Percentiles rank a stretch among this genome's conserved stretches.
These are phyloP conservation scores for Tolypocladium ovalisporum DNA, from an alignment of 2,329 filamentous ascomycete species.

Conservation along the genomic window DNA sequence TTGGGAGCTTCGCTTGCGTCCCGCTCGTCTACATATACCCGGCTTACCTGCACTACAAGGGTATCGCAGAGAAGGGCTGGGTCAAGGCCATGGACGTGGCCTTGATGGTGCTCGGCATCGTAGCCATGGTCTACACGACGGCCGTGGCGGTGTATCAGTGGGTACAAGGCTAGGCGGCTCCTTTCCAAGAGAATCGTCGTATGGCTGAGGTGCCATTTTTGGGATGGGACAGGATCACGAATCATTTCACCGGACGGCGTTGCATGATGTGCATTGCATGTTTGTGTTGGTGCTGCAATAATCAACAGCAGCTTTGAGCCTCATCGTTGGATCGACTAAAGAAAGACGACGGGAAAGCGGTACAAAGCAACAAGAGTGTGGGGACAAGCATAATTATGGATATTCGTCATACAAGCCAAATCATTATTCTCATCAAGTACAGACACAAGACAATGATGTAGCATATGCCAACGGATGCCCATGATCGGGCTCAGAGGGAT, in stretches of 20 bases:
- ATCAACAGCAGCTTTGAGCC: not conserved
- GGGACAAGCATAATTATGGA: not conserved
- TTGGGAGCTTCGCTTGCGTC: slow-evolving; percentile 64
- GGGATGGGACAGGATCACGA: not conserved
- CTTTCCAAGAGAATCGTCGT: not conserved
- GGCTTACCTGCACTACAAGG: slow-evolving; percentile 58
- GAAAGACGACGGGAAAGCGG: not conserved
- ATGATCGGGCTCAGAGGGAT: no score
- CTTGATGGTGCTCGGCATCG: slow-evolving; percentile 51
- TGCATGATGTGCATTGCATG: not conserved
- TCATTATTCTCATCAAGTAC: no score
- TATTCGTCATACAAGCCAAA: no score
- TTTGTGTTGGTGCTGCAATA: not conserved
- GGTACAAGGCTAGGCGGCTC: slow-evolving; percentile 10
- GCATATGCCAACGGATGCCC: no score
- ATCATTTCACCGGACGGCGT: not conserved
- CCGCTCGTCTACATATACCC: slow-evolving; percentile 71
- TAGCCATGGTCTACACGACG: slow-evolving; percentile 65
- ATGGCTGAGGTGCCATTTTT: not conserved
- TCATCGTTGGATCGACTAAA: not conserved
- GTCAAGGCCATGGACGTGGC: slow-evolving; percentile 48
- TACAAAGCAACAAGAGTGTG: not conserved
- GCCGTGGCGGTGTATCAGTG: slow-evolving; percentile 40
- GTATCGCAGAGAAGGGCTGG: slow-evolving; percentile 44
- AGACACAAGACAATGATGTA: no score